Evolutionary conservation across 108 stramenopile species (phyloP), one percentile per base, ranked within the genome.

Genomic region (Cylindrotheca fusiformis): DNA sequence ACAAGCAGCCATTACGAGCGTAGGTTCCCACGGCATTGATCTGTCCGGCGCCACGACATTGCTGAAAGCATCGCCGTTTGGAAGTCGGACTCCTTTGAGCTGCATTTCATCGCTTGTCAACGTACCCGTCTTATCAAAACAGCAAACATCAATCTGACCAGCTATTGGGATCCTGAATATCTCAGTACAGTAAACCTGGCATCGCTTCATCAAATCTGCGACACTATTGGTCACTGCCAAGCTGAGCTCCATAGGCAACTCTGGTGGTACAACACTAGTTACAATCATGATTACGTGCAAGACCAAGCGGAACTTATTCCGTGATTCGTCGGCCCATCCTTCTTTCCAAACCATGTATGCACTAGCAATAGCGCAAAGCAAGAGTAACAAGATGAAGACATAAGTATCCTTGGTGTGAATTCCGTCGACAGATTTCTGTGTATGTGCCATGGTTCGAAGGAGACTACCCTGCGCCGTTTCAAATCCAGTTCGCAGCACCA

Each of bases 81-180:
- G 27, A 32, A 77, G 45, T 55, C 78, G 77, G 1, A 99, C 84
- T 27, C 97, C 98, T 48, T 64, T 72, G 49, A 96, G 67, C 28
- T 79, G 68, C 75, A 97, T 87, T 55, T 95, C 86, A 72, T 99
- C 98, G 48, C 79, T 88, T 1, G 97, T 98, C 48, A 99, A 79
- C 2, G 97, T 99, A 6, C 97, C 97, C 8, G 98, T 99, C 68
- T 98, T 98, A 67, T 99, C 98, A 62, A 99, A 99, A 57, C 93
- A 94, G 65, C 96, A 97, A n/a, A 81, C 62, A 60, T 95, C 85
- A 3, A 97, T 80, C 45, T 86, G 78, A 0, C 98, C 98, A 1
- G 96, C 97, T 29, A 93, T 60, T 17, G 97, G 95, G 51, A 99
- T 97, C 19, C 98, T 94, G 65, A 90, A 98, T 29, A 91, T 94